Conservation (phyloP, 2,329 filamentous ascomycete species). For the Calcarisporium arbuscula region DNA sequence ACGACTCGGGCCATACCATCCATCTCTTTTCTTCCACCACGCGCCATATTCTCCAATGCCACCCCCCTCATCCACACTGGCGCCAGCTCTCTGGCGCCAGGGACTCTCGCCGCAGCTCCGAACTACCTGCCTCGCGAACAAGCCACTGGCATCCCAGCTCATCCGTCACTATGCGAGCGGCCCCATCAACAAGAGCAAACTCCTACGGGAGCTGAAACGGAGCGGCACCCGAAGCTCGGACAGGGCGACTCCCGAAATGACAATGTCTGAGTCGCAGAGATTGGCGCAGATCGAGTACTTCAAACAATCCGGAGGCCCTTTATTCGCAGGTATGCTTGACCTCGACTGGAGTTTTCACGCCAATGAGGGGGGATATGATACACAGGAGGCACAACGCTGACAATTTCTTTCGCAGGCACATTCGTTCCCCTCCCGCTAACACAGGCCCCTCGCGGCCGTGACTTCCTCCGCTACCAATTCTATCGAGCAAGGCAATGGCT, state of each 20-base stretch:
- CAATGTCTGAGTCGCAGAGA: slow-evolving; percentile 24
- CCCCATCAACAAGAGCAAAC: slow-evolving; percentile 17
- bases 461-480: slow-evolving; percentile 30
- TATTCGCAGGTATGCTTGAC: slow-evolving; percentile 25
- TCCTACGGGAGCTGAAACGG: slow-evolving; percentile 23
- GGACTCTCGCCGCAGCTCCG: too few species aligned
- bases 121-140: too few species aligned
- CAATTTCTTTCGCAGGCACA: slow-evolving; percentile 31
- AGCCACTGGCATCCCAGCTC: slow-evolving; percentile 15
- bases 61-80: too few species aligned
- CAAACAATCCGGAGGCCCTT: slow-evolving; percentile 23
- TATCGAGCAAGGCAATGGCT: slow-evolving; percentile 28
- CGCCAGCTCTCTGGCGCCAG: too few species aligned
- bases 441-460: slow-evolving; percentile 22
- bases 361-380: neutral
- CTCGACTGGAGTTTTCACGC: neutral
- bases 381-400: neutral
- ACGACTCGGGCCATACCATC: too few species aligned
- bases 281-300: slow-evolving; percentile 25
- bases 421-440: slow-evolving; percentile 38
- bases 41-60: too few species aligned
- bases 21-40: too few species aligned
- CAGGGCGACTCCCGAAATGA: slow-evolving; percentile 21
- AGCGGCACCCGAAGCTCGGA: slow-evolving; percentile 14
- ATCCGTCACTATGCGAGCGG: slow-evolving; percentile 17